Percentiles rank a stretch among this genome's conserved stretches.
Evolutionary conservation across 768 basidiomycete species (phyloP).

Genomic region (Boletus sp.): DNA sequence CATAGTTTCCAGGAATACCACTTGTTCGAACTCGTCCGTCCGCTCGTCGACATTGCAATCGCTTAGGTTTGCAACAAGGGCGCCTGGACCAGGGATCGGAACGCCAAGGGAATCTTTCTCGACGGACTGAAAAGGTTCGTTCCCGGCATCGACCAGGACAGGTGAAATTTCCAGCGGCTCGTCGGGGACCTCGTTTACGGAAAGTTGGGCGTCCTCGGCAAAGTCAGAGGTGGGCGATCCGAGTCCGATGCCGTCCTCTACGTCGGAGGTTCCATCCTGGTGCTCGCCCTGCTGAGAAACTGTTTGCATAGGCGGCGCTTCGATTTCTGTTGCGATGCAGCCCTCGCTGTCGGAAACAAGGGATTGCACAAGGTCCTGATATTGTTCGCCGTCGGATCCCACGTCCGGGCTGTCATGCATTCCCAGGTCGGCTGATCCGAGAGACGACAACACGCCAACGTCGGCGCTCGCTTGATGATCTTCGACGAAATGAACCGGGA

Average conservation of each 20-base stretch:
- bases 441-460: not conserved
- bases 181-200: not conserved
- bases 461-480: not conserved
- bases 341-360: not conserved
- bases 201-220: not conserved
- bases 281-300: not conserved
- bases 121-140: not conserved
- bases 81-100: not conserved
- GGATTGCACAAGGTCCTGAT: not conserved
- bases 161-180: not conserved
- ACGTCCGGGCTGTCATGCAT: not conserved
- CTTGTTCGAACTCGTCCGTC: not conserved
- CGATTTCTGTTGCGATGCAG: not conserved
- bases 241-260: not conserved
- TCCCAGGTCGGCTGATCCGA: not conserved
- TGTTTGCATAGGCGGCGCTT: not conserved
- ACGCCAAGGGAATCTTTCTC: not conserved
- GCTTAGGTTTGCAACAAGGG: not conserved
- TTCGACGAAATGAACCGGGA: conserved; percentile 4
- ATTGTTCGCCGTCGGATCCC: not conserved
- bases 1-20: not conserved
- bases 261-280: not conserved
- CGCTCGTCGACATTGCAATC: not conserved
- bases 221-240: not conserved
- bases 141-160: not conserved